phyloP scores from a whole-genome alignment of 192 early-diverging fungal species.

The Neocallimastix lanati region DNA sequence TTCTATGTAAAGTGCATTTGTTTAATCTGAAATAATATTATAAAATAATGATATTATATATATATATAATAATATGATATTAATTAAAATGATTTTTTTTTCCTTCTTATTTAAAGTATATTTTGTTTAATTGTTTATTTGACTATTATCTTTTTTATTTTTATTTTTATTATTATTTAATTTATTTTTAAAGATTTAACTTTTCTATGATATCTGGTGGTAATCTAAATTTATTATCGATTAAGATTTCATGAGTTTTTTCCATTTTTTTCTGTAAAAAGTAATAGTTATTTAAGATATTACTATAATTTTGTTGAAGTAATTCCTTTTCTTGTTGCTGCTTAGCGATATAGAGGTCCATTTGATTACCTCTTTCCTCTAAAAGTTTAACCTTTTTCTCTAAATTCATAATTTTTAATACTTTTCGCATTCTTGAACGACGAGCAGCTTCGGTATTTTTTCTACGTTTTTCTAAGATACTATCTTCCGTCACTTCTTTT shows the following conservation, averaged over 20 bases:
- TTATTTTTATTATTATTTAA: too few species aligned
- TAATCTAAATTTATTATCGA: not conserved
- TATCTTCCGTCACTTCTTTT: not conserved
- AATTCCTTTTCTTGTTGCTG: not conserved
- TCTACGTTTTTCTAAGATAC: slow-evolving; percentile 23
- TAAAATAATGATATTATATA: too few species aligned
- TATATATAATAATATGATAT: too few species aligned
- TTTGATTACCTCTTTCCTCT: slow-evolving; percentile 50
- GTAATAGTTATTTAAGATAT: not conserved
- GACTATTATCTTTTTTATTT: too few species aligned
- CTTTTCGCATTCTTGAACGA: slow-evolving; percentile 71
- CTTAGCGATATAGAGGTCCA: slow-evolving; percentile 3
- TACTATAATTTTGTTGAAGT: not conserved
- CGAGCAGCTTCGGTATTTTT: slow-evolving; percentile 92
- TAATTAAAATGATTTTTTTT: too few species aligned
- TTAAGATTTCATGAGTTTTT: not conserved
- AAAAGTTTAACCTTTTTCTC: slow-evolving; percentile 65
- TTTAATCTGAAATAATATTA: too few species aligned
- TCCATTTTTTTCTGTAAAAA: not conserved
- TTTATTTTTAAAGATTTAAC: not conserved
- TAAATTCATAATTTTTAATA: slow-evolving; percentile 59
- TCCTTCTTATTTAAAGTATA: too few species aligned
- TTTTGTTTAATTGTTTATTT: too few species aligned
- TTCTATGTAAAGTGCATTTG: too few species aligned
- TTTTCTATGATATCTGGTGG: not conserved